A percentile compares a stretch with the other conserved stretches of the same genome.
These are phyloP conservation scores for Stentor roeselii DNA, from an alignment of 73 alveolate genomes.

Conservation along the genomic window DNA sequence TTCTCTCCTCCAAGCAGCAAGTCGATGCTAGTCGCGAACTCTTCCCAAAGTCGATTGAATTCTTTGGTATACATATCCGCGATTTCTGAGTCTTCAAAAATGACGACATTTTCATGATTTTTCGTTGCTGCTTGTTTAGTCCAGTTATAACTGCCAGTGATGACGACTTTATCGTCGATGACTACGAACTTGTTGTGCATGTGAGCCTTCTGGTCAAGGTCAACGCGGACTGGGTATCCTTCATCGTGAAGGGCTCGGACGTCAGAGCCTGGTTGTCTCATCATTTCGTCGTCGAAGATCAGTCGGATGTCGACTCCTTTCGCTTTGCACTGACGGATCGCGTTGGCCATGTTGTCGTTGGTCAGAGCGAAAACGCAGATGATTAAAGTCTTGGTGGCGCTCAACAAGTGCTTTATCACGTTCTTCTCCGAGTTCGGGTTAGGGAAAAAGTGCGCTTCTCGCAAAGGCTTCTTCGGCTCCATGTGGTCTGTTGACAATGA, in stretches of 20 bases:
- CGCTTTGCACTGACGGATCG: slow-evolving; percentile 67
- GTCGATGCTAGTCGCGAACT: background rate
- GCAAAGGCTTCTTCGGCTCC: background rate
- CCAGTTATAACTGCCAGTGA: slow-evolving; percentile 93
- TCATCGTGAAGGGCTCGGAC: slow-evolving; percentile 66
- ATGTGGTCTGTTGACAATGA: background rate
- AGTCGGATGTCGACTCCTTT: slow-evolving; percentile 77
- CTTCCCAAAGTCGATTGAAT: background rate
- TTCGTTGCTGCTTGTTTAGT: slow-evolving; percentile 56
- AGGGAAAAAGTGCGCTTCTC: slow-evolving; percentile 67
- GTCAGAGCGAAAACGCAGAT: slow-evolving; percentile 88
- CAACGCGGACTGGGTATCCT: slow-evolving; percentile 83
- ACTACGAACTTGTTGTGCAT: slow-evolving; percentile 94
- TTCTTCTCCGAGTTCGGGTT: slow-evolving; percentile 34
- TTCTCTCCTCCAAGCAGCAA: background rate
- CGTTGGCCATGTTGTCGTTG: slow-evolving; percentile 74
- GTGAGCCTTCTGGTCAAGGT: slow-evolving; percentile 72
- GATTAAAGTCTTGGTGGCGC: slow-evolving; percentile 60
- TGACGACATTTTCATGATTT: slow-evolving; percentile 58
- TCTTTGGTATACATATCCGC: background rate
- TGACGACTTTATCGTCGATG: slow-evolving; percentile 76
- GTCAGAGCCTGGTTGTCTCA: slow-evolving; percentile 73
- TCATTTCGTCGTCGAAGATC: slow-evolving; percentile 91
- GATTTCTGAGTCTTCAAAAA: slow-evolving; percentile 32
- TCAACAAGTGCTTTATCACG: slow-evolving; percentile 38